Evolutionary conservation across 1,284 basidiomycete genomes (phyloP).

Genomic region (Phlebopus sp.): DNA sequence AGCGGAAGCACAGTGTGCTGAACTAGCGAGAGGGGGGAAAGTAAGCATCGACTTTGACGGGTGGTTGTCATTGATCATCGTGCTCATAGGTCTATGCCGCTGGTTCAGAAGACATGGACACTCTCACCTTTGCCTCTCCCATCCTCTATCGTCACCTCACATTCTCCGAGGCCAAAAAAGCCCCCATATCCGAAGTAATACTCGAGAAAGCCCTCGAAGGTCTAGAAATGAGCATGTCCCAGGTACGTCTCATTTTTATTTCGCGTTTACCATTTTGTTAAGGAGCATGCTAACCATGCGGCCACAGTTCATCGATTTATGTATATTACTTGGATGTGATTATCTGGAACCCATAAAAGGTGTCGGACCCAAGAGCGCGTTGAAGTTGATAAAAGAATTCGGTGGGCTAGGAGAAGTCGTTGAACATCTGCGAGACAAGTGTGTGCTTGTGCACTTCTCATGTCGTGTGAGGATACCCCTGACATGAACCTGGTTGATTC

Average conservation of each 20-base stretch:
- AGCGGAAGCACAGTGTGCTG: slow-evolving; percentile 98
- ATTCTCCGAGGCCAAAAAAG: slow-evolving; percentile 98
- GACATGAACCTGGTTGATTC: not conserved
- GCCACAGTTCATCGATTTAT: slow-evolving; percentile 90
- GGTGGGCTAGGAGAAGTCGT: slow-evolving; percentile 81
- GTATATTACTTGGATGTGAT: slow-evolving; percentile 96
- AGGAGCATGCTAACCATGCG: slow-evolving; percentile 5
- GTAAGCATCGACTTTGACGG: slow-evolving; percentile 35
- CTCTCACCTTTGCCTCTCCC: slow-evolving; percentile 92
- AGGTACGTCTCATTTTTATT: slow-evolving; percentile 43
- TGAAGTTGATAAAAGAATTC: slow-evolving; percentile 90
- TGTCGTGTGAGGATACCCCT: not conserved
- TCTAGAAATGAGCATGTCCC: slow-evolving; percentile 88
- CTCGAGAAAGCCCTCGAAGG: slow-evolving; percentile 85
- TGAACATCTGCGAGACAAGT: slow-evolving; percentile 80
- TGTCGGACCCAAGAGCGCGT: slow-evolving; percentile 91
- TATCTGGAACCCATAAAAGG: slow-evolving; percentile 97
- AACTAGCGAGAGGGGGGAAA: slow-evolving; percentile 93
- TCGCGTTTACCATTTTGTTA: not conserved
- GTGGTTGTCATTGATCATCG: slow-evolving; percentile 5
- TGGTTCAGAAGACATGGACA: slow-evolving; percentile 99
- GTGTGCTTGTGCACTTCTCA: slow-evolving; percentile 25
- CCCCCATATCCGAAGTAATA: slow-evolving; percentile 94
- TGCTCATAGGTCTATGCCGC: slow-evolving; percentile 84
- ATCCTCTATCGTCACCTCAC: slow-evolving; percentile 95